These are phyloP conservation scores for Ceratocystis cacaofunesta DNA, from an alignment of 2,329 filamentous ascomycete species.

Conservation along the genomic window DNA sequence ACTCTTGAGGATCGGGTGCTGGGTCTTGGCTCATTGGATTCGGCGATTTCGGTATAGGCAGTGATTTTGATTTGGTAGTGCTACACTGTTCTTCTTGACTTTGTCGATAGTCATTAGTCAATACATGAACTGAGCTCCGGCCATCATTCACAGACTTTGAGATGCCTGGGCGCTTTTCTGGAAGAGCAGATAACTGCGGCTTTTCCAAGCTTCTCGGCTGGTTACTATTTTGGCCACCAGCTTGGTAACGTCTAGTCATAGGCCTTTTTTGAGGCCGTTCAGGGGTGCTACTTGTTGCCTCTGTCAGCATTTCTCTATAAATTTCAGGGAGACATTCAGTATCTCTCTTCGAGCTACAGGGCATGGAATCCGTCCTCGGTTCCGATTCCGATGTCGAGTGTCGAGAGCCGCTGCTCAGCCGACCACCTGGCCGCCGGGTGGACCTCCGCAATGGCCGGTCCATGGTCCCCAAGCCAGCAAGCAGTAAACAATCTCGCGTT, in stretches of 20 bases:
- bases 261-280: slow-evolving; percentile 8
- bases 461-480: not conserved
- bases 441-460: slow-evolving; percentile 5
- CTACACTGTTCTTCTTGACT: not conserved
- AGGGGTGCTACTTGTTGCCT: not conserved
- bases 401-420: not conserved
- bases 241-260: not conserved
- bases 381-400: not conserved
- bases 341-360: not conserved
- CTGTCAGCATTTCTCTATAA: slow-evolving; percentile 14
- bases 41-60: not conserved
- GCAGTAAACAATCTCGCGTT: not conserved
- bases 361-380: not conserved
- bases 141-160: not conserved
- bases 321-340: slow-evolving; percentile 1
- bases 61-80: not conserved
- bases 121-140: not conserved
- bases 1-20: slow-evolving; percentile 20
- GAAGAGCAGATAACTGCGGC: not conserved
- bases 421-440: not conserved
- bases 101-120: not conserved
- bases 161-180: not conserved
- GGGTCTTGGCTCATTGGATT: not conserved
- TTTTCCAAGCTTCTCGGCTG: not conserved
- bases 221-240: not conserved